phyloP scores from a whole-genome alignment of 129 eudicot genomes.

The Silybum marianum region DNA sequence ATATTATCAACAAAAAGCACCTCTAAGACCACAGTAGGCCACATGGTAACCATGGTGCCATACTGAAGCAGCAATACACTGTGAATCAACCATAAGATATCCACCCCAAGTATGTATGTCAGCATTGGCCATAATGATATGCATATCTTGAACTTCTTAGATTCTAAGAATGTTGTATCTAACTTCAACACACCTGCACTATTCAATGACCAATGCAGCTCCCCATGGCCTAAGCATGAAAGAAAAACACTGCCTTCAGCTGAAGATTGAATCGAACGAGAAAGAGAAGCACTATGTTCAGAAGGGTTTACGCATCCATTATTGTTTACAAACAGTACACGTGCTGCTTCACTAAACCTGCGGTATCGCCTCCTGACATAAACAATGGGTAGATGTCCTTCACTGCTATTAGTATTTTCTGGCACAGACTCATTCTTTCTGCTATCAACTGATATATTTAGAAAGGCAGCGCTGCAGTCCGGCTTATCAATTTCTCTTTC shows the following conservation, averaged over 20 bases:
- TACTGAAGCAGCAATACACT: slow-evolving; percentile 48
- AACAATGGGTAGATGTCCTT: slow-evolving; percentile 54
- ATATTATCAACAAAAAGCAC: slow-evolving; percentile 78
- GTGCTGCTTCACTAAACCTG: slow-evolving; percentile 33
- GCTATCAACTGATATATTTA: slow-evolving; percentile 27
- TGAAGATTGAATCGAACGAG: neutral
- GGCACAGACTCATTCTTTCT: slow-evolving; percentile 24
- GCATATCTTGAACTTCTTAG: slow-evolving; percentile 41
- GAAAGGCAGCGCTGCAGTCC: slow-evolving; percentile 33
- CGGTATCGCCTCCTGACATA: slow-evolving; percentile 67
- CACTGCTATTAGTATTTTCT: slow-evolving; percentile 35
- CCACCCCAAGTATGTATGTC: slow-evolving; percentile 37
- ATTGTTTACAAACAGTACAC: slow-evolving; percentile 17
- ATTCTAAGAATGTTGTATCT: slow-evolving; percentile 25
- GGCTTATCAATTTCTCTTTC: slow-evolving; percentile 34
- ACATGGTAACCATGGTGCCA: slow-evolving; percentile 59
- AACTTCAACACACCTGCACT: slow-evolving; percentile 40
- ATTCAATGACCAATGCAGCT: slow-evolving; percentile 37
- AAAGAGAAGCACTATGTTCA: slow-evolving; percentile 2
- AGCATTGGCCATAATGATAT: slow-evolving; percentile 41
- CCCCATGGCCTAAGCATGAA: slow-evolving; percentile 25
- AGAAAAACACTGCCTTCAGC: slow-evolving; percentile 4
- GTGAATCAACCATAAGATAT: slow-evolving; percentile 41
- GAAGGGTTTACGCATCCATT: slow-evolving; percentile 9
- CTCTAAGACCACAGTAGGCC: slow-evolving; percentile 83